Conservation (phyloP, 257 asterid species). For the Solanum infundibuliforme region DNA sequence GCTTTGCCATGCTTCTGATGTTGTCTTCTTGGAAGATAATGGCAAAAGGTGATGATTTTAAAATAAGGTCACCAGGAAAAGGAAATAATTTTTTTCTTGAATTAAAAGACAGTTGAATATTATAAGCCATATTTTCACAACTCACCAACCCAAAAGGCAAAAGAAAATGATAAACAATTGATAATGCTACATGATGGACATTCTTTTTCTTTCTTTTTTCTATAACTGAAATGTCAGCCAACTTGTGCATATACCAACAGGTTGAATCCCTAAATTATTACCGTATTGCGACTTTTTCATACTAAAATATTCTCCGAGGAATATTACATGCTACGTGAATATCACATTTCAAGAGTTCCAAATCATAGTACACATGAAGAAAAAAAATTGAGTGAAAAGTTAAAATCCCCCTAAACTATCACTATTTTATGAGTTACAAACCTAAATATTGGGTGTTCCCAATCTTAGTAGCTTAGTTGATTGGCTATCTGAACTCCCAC, state of each 20-base stretch:
- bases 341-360: not conserved
- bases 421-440: not conserved
- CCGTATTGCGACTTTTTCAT: not conserved
- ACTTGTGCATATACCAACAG: not conserved
- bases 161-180: not conserved
- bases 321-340: not conserved
- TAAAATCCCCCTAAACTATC: not conserved
- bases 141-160: not conserved
- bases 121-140: not conserved
- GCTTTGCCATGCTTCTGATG: slow-evolving; percentile 1
- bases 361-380: not conserved
- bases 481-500: too few species aligned
- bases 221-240: not conserved
- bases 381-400: not conserved
- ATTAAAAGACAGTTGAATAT: slow-evolving; percentile 11
- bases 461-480: too few species aligned
- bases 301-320: not conserved
- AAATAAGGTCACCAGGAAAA: not conserved
- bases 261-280: not conserved
- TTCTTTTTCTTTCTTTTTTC: not conserved
- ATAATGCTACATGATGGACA: not conserved
- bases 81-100: not conserved
- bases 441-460: not conserved
- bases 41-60: not conserved
- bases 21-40: not conserved